Evolutionary conservation across 116 monocot genomes (phyloP).

Genomic region (Papilionanthe hybrid): DNA sequence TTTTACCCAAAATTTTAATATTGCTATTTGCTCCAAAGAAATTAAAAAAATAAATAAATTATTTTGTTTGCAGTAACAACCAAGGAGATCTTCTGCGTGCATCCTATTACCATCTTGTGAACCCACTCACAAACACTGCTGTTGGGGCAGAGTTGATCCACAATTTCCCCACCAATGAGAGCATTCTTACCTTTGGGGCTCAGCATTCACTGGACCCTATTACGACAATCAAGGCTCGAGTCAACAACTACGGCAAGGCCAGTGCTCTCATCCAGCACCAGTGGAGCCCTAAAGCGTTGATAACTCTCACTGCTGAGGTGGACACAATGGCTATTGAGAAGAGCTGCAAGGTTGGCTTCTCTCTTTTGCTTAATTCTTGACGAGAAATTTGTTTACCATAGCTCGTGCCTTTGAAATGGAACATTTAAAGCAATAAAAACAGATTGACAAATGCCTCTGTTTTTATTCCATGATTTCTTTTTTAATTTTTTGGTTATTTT

Average conservation of each 20-base stretch:
- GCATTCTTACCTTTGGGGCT: conserved; percentile 75
- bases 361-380: conserved; percentile 73
- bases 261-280: conserved; percentile 83
- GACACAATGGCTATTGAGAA: conserved; percentile 98
- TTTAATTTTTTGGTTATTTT: too few relatives aligned
- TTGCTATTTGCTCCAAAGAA: too few relatives aligned
- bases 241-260: conserved; percentile 80
- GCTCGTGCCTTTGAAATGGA: too few relatives aligned
- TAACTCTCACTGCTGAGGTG: conserved; percentile 79
- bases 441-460: too few relatives aligned
- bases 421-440: too few relatives aligned
- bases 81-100: conserved; percentile 52
- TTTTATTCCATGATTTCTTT: too few relatives aligned
- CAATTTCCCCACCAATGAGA: conserved; percentile 75
- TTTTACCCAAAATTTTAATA: too few relatives aligned
- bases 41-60: too few relatives aligned
- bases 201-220: conserved; percentile 83
- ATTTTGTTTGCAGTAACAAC: conserved; percentile 37
- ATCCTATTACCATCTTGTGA: conserved; percentile 74
- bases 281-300: conserved; percentile 70
- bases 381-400: too few relatives aligned
- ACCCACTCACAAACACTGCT: conserved; percentile 47
- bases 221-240: conserved; percentile 68
- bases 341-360: conserved; percentile 83
- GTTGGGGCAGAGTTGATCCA: conserved; percentile 84